These are phyloP conservation scores for Erigeron philadelphicus DNA, from an alignment of 140 eudicot genomes.

Conservation along the genomic window DNA sequence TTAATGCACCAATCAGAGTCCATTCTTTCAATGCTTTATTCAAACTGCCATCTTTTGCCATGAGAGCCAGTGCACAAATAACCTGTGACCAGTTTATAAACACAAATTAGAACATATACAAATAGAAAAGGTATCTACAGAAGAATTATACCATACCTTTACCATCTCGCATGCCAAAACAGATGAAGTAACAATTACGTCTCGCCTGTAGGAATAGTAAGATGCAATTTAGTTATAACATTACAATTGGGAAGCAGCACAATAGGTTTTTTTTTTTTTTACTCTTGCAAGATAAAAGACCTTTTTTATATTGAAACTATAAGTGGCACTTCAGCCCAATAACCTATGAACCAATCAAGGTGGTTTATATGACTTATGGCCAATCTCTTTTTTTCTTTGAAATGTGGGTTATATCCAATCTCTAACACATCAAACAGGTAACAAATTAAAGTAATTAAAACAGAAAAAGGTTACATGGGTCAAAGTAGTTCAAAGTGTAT, in stretches of 20 bases:
- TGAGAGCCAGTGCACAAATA: constrained; percentile 66
- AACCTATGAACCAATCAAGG: too few relatives aligned
- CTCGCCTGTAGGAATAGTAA: constrained; percentile 54
- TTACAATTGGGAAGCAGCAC: background rate
- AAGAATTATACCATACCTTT: constrained; percentile 47
- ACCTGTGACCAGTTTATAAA: constrained; percentile 39
- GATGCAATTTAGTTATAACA: constrained; percentile 14
- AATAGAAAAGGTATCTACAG: constrained; percentile 14
- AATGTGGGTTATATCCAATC: too few relatives aligned
- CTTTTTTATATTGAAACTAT: background rate
- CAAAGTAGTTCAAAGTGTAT: too few relatives aligned
- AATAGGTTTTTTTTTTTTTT: background rate
- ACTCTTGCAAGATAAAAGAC: background rate
- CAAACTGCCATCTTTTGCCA: constrained; percentile 79
- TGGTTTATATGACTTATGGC: too few relatives aligned
- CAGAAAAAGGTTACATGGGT: too few relatives aligned
- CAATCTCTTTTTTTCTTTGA: too few relatives aligned
- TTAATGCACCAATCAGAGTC: constrained; percentile 71
- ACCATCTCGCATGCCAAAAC: constrained; percentile 81
- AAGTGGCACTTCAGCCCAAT: background rate
- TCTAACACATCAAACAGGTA: too few relatives aligned
- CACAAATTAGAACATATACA: constrained; percentile 14
- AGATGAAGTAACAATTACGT: constrained; percentile 82
- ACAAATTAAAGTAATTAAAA: too few relatives aligned
- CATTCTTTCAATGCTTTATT: constrained; percentile 63